These are phyloP conservation scores for Ganoderma lingzhi DNA, from an alignment of 1,284 basidiomycete genomes.

Conservation along the genomic window DNA sequence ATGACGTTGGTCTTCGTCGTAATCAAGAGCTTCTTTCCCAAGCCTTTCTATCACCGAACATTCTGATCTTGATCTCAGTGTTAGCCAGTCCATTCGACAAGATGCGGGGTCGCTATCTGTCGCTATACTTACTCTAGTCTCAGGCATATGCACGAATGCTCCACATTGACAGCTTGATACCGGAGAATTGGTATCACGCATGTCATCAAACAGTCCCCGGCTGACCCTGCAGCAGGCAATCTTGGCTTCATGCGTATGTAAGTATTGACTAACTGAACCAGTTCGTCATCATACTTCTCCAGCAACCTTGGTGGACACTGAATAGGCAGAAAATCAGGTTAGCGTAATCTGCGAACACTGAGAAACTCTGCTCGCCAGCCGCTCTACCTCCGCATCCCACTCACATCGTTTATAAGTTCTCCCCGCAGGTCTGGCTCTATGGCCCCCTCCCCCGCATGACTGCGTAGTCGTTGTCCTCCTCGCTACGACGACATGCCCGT, in stretches of 20 bases:
- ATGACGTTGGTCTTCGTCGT: not conserved
- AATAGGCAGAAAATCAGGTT: not conserved
- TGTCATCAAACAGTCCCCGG: not conserved
- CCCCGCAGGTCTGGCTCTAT: not conserved
- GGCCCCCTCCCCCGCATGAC: constrained; percentile 13
- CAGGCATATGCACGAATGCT: not conserved
- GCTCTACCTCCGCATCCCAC: constrained; percentile 27
- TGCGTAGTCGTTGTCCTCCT: not conserved
- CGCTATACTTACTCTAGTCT: not conserved
- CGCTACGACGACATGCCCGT: constrained; percentile 24
- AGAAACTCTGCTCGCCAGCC: constrained; percentile 11
- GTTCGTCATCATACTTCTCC: not conserved
- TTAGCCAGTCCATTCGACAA: not conserved
- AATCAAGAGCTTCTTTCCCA: not conserved
- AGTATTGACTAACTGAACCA: not conserved
- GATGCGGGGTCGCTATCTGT: not conserved
- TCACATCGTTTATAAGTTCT: constrained; percentile 4
- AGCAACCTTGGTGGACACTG: not conserved
- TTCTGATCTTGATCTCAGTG: not conserved
- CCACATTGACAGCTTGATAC: not conserved
- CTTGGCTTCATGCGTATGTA: not conserved
- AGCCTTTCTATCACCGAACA: not conserved
- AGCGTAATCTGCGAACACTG: not conserved
- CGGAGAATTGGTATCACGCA: not conserved
- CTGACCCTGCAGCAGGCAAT: not conserved